Conservation (phyloP, 2,329 filamentous ascomycete species). For the Lomentospora prolificans region DNA sequence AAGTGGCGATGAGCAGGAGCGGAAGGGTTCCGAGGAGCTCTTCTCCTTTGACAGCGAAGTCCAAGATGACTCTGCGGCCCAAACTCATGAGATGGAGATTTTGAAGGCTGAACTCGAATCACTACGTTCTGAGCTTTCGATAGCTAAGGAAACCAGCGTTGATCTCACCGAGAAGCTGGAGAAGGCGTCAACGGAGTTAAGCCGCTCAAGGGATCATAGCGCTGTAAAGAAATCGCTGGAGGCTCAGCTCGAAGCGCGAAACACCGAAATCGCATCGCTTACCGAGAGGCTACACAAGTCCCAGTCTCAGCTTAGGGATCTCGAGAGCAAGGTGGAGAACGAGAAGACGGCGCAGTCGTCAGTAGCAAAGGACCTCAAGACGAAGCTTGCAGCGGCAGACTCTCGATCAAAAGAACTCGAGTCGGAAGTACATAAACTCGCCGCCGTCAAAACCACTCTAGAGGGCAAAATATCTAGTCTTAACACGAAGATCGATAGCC, state of each 20-base stretch:
- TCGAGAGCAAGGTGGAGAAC: slow-evolving; percentile 25
- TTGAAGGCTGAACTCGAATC: slow-evolving; percentile 60
- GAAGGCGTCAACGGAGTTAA: slow-evolving; percentile 54
- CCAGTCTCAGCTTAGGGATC: slow-evolving; percentile 32
- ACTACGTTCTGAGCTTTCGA: slow-evolving; percentile 60
- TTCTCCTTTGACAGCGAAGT: slow-evolving; percentile 90
- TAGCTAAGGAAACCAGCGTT: slow-evolving; percentile 59
- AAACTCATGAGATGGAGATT: slow-evolving; percentile 58
- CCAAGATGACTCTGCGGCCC: slow-evolving; percentile 57
- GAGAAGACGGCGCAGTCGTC: slow-evolving; percentile 22
- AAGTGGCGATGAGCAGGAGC: slow-evolving; percentile 10
- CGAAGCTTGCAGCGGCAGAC: slow-evolving; percentile 22
- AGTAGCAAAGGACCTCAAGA: slow-evolving; percentile 25
- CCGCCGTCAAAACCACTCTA: slow-evolving; percentile 23
- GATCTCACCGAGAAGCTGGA: slow-evolving; percentile 60
- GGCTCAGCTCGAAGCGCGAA: slow-evolving; percentile 37
- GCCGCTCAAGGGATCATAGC: slow-evolving; percentile 30
- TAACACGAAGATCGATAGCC: slow-evolving; percentile 30
- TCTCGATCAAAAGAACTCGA: slow-evolving; percentile 29
- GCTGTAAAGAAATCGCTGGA: slow-evolving; percentile 35
- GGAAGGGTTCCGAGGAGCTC: slow-evolving; percentile 50
- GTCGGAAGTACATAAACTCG: slow-evolving; percentile 27
- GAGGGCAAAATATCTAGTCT: slow-evolving; percentile 27
- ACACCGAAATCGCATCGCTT: slow-evolving; percentile 37
- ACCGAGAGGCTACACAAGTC: slow-evolving; percentile 36